Base-by-base conservation (phyloP, 2,329 filamentous ascomycete species). In the Diplocarpon mali region DNA sequence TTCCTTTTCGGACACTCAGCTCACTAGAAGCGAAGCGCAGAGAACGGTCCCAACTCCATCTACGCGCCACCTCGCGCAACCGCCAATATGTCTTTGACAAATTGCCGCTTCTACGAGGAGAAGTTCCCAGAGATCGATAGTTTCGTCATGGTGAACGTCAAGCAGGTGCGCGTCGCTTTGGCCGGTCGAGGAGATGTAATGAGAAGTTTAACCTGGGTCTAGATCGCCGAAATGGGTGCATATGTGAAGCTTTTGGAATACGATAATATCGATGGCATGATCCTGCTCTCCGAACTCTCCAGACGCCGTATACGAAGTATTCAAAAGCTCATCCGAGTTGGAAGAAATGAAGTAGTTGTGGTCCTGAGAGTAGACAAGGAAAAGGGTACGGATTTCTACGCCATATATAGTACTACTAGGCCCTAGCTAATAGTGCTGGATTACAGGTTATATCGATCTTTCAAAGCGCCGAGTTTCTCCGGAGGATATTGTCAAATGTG, bases 201-300 rank as follows among this genome's bases (percentile, higher is more conserved):
- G 24, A 40, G 44, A 50, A 51, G 9, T 35, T 47, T 52, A 45
- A 53, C 15, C 16, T 27, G 28, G 17, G 9, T 35, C 14, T 38
- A 92, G 85, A 98, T 98, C 65, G 92, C 92, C 67, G 93, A 98
- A 70, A 98, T 98, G 93, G 92, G 92, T 67, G 92, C 93, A 60
- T 98, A 98, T 67, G 93, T 98, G 63, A 98, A 98, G 72, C 82
- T 98, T 45, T 83, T 98, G 59, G 92, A 98, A 72, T 98, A 98
- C 70, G 92, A 98, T 70, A 95, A 96, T 71, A 98, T 98, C 62
- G 93, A 98, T 65, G 92, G 92, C 78, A 98, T 98, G 93, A 98
- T 98, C 62, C 73, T 98, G 56, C 86, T 98, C 55, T 95, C 87
- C 60, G 92, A 98, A 69, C 78, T 98, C 53, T 98, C 93, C 48